These are phyloP conservation scores for Populus hybrid DNA, from an alignment of 441 rosid genomes.

Conservation along the genomic window DNA sequence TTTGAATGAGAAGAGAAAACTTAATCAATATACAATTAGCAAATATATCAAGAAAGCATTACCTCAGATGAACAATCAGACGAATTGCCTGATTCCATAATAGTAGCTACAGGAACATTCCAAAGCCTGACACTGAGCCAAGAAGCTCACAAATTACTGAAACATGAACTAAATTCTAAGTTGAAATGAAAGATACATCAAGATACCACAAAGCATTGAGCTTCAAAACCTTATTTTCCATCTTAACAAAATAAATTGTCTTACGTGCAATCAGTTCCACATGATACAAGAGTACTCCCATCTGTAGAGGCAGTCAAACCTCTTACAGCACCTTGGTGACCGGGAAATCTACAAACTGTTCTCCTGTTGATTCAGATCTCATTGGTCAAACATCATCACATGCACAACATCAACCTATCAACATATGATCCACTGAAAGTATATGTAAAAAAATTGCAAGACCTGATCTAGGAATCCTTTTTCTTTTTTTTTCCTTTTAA, in stretches of 20 bases:
- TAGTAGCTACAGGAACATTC: constrained; percentile 73
- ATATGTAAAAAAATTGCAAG: background rate
- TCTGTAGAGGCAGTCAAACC: constrained; percentile 90
- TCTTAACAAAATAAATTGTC: constrained; percentile 19
- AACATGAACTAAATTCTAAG: background rate
- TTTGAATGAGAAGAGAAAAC: constrained; percentile 3
- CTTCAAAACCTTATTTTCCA: background rate
- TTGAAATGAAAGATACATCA: background rate
- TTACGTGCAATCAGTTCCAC: constrained; percentile 95
- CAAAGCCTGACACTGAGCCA: constrained; percentile 82
- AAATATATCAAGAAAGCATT: constrained; percentile 13
- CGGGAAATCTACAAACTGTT: constrained; percentile 87
- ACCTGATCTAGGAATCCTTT: background rate
- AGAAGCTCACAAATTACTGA: background rate
- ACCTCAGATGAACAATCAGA: constrained; percentile 55
- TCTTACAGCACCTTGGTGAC: constrained; percentile 89
- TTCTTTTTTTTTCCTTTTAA: background rate
- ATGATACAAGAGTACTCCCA: constrained; percentile 71
- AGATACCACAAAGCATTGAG: background rate
- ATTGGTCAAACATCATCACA: constrained; percentile 10
- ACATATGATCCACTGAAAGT: background rate
- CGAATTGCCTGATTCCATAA: constrained; percentile 43
- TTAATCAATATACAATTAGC: background rate
- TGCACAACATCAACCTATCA: background rate
- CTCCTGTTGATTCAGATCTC: constrained; percentile 44